Conservation (phyloP, 192 early-diverging fungal species). For the Geranomyces variabilis region DNA sequence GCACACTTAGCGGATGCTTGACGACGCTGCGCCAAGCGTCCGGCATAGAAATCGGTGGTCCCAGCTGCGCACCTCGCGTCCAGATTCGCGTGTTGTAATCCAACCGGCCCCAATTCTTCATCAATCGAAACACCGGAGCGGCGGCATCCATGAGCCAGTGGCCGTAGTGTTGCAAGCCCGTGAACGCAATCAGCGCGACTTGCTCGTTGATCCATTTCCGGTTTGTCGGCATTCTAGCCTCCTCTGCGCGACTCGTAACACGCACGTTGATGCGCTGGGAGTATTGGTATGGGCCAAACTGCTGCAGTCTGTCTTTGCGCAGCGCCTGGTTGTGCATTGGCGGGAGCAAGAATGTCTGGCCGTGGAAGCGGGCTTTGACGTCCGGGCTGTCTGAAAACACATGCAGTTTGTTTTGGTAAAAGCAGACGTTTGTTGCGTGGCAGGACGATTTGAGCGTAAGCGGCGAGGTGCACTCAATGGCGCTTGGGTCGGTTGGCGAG, state of each 20-base stretch:
- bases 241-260: too few species aligned
- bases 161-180: not conserved
- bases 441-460: not conserved
- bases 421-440: slow-evolving; percentile 5
- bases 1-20: not conserved
- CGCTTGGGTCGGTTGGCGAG: too few species aligned
- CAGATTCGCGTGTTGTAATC: slow-evolving; percentile 3
- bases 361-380: not conserved
- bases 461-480: not conserved
- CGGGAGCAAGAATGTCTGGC: not conserved
- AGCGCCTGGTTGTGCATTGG: slow-evolving; percentile 3
- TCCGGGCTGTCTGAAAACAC: not conserved
- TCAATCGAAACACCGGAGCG: not conserved
- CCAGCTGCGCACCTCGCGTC: not conserved
- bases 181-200: too few species aligned
- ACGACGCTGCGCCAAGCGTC: not conserved
- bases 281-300: too few species aligned
- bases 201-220: too few species aligned
- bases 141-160: slow-evolving; percentile 5
- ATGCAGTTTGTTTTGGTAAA: not conserved
- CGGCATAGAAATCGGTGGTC: too few species aligned
- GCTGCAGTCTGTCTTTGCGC: slow-evolving; percentile 4
- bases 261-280: too few species aligned
- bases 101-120: not conserved
- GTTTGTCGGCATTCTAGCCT: too few species aligned